A percentile compares a stretch with the other conserved stretches of the same genome.
phyloP scores from a whole-genome alignment of 495 filamentous ascomycete genomes.

The Clohesyomyces aquaticus region DNA sequence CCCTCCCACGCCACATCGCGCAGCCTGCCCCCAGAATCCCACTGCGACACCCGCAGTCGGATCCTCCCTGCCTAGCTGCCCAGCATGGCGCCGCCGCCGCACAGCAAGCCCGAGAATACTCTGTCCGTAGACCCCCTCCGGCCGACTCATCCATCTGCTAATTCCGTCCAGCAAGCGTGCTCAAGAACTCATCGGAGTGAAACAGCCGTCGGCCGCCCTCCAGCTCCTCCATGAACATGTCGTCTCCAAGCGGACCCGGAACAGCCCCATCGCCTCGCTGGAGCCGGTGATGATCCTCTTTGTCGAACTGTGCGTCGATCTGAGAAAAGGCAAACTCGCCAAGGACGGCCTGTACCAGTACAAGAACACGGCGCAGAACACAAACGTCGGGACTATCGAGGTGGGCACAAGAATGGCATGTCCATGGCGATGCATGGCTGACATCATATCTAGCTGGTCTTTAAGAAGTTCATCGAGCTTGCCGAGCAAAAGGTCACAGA shows the following conservation, averaged over 20 bases:
- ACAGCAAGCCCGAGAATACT: slow-evolving; percentile 98
- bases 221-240: slow-evolving; percentile 98
- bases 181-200: slow-evolving; percentile 96
- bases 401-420: slow-evolving; percentile 51
- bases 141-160: slow-evolving; percentile 14
- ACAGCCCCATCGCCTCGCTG: slow-evolving; percentile 92
- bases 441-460: slow-evolving; percentile 65
- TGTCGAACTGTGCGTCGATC: slow-evolving; percentile 93
- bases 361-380: slow-evolving; percentile 99
- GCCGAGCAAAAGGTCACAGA: slow-evolving; percentile 95
- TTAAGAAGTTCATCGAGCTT: slow-evolving; percentile 96
- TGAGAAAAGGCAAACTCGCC: slow-evolving; percentile 95
- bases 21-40: slow-evolving; percentile 15
- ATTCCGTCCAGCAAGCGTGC: slow-evolving; percentile 64
- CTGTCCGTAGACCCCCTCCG: slow-evolving; percentile 67
- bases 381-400: slow-evolving; percentile 97
- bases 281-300: slow-evolving; percentile 98
- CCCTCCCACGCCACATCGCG: slow-evolving; percentile 13
- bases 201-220: slow-evolving; percentile 87
- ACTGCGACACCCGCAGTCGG: slow-evolving; percentile 26
- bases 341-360: slow-evolving; percentile 99
- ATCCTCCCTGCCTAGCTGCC: slow-evolving; percentile 47
- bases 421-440: slow-evolving; percentile 17
- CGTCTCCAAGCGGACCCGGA: slow-evolving; percentile 94
- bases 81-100: slow-evolving; percentile 92